A percentile compares a stretch with the other conserved stretches of the same genome.
These are phyloP conservation scores for Botryotinia globosa DNA, from an alignment of 2,329 filamentous ascomycete species.

Conservation along the genomic window DNA sequence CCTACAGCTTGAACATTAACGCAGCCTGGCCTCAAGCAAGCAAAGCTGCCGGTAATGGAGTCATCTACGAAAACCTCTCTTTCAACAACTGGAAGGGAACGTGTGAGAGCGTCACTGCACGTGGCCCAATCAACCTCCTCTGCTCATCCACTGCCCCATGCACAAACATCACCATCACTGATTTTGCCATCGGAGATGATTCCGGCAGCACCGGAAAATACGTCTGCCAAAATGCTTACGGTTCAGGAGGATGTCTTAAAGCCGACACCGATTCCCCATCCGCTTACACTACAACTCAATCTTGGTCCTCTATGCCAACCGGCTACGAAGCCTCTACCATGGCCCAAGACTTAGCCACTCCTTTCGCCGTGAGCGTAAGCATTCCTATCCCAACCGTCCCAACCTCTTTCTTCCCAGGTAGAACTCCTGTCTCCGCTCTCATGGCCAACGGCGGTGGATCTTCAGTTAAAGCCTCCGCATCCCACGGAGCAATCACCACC, in stretches of 20 bases:
- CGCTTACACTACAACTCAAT: slow-evolving; percentile 20
- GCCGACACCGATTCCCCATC: slow-evolving; percentile 9
- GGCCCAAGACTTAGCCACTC: slow-evolving; percentile 26
- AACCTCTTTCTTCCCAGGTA: slow-evolving; percentile 32
- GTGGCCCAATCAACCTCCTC: slow-evolving; percentile 52
- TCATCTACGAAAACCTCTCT: slow-evolving; percentile 51
- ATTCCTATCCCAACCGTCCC: slow-evolving; percentile 33
- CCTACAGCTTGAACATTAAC: slow-evolving; percentile 50
- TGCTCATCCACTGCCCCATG: slow-evolving; percentile 53
- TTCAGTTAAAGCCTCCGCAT: neutral
- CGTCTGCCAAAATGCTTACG: slow-evolving; percentile 50
- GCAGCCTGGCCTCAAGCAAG: slow-evolving; percentile 54
- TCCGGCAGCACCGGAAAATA: slow-evolving; percentile 43
- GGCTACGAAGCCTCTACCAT: slow-evolving; percentile 24
- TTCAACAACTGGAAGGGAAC: slow-evolving; percentile 57
- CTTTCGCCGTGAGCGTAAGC: slow-evolving; percentile 25
- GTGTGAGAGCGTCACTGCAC: slow-evolving; percentile 46
- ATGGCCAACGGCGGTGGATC: slow-evolving; percentile 1
- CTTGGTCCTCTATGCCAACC: slow-evolving; percentile 22
- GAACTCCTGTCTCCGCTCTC: slow-evolving; percentile 22
- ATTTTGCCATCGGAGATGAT: slow-evolving; percentile 54
- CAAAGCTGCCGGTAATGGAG: slow-evolving; percentile 46
- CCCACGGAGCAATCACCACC: neutral
- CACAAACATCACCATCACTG: slow-evolving; percentile 48
- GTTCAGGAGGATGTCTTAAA: slow-evolving; percentile 44